phyloP scores from a whole-genome alignment of 2,329 filamentous ascomycete genomes.

The Neofusicoccum sp. region DNA sequence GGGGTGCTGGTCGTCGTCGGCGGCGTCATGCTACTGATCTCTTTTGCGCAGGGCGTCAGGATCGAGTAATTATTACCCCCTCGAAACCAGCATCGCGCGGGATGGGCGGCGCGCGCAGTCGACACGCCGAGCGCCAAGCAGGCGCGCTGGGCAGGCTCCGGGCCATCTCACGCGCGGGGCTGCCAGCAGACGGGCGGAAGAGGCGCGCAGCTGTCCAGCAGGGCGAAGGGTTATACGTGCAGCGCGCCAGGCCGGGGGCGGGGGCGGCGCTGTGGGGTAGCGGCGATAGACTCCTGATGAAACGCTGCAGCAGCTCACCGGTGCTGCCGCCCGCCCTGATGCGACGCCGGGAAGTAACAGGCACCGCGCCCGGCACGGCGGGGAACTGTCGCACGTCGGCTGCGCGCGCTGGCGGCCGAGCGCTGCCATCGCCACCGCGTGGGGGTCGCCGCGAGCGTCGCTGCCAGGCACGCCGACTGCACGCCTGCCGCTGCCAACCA shows the following conservation, averaged over 20 bases:
- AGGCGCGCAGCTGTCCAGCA: background rate
- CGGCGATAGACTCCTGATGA: background rate
- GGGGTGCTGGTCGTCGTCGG: background rate
- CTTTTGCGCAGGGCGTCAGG: background rate
- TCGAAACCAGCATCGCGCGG: slow-evolving; percentile 4
- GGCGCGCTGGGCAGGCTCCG: too few species aligned
- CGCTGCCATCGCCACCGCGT: slow-evolving; percentile 6
- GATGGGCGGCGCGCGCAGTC: background rate
- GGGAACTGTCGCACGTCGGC: slow-evolving; percentile 3
- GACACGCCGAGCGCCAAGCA: background rate
- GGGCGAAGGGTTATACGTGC: background rate
- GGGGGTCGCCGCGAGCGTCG: background rate
- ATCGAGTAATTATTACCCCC: slow-evolving; percentile 16
- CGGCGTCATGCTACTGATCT: background rate
- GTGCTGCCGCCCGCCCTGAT: background rate
- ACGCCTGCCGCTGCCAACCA: background rate
- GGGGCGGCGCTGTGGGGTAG: slow-evolving; percentile 9
- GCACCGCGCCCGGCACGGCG: slow-evolving; percentile 2
- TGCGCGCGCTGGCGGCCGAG: background rate
- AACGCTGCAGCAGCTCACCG: background rate
- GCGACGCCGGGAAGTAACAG: slow-evolving; percentile 1
- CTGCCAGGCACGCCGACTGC: slow-evolving; percentile 2
- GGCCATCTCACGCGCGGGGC: background rate
- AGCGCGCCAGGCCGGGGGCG: background rate
- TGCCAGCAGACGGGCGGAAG: background rate